These are phyloP conservation scores for Alternaria consortialis DNA, from an alignment of 2,329 filamentous ascomycete genomes.

Conservation along the genomic window DNA sequence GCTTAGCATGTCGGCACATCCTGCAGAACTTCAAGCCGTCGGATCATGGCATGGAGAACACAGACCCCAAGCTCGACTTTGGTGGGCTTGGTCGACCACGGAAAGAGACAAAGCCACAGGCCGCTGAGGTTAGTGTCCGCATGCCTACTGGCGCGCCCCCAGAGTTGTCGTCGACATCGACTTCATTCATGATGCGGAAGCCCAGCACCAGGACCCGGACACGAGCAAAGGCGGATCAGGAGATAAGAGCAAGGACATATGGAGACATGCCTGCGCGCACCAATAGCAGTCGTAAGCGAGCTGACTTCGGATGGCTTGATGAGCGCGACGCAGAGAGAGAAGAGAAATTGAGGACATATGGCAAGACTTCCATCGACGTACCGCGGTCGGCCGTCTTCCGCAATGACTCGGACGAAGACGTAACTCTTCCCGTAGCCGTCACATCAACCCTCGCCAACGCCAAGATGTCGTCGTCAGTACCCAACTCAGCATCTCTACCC, in stretches of 20 bases:
- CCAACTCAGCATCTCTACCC: conserved; percentile 54
- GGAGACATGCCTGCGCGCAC: conserved; percentile 39
- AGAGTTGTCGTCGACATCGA: conserved; percentile 37
- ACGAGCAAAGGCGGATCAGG: conserved; percentile 34
- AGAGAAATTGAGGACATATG: conserved; percentile 29
- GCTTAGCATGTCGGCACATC: conserved; percentile 57
- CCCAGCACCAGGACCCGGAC: conserved; percentile 35
- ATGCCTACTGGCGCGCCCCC: conserved; percentile 42
- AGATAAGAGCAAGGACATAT: conserved; percentile 20
- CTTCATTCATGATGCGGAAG: conserved; percentile 34
- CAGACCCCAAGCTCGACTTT: conserved; percentile 50
- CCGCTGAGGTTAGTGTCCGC: conserved; percentile 35
- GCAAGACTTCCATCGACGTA: conserved; percentile 34
- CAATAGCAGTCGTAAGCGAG: conserved; percentile 46
- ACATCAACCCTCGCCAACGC: conserved; percentile 53
- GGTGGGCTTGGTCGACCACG: conserved; percentile 34
- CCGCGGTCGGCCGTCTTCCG: conserved; percentile 28
- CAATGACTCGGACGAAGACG: conserved; percentile 45
- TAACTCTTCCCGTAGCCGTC: conserved; percentile 55
- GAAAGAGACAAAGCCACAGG: conserved; percentile 29
- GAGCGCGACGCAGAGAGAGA: conserved; percentile 35
- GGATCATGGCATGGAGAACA: conserved; percentile 48
- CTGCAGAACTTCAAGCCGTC: conserved; percentile 54
- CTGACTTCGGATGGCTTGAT: conserved; percentile 35
- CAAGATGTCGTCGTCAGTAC: conserved; percentile 52